Evolutionary conservation across 768 basidiomycete genomes (phyloP).

Genomic region (Suillus tomentosus): DNA sequence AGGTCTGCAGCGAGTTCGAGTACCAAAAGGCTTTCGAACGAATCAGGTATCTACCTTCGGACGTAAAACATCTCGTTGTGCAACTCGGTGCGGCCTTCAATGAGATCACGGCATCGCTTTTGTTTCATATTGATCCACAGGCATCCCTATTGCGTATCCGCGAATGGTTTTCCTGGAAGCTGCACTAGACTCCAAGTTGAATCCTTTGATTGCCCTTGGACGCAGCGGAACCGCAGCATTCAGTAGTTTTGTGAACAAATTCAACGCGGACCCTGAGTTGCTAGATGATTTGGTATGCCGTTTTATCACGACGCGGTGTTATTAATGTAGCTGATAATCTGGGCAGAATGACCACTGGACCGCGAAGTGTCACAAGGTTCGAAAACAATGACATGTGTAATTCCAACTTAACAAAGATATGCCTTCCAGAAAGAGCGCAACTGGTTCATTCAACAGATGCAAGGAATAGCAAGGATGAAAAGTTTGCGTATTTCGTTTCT

Average conservation of each 20-base stretch:
- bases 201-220: slow-evolving; percentile 80
- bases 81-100: slow-evolving; percentile 58
- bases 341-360: slow-evolving; percentile 91
- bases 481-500: slow-evolving; percentile 80
- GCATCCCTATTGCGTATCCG: slow-evolving; percentile 88
- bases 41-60: slow-evolving; percentile 57
- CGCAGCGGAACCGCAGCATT: slow-evolving; percentile 66
- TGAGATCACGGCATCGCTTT: slow-evolving; percentile 3
- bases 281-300: slow-evolving; percentile 81
- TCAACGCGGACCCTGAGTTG: slow-evolving; percentile 90
- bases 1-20: slow-evolving; percentile 73
- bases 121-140: slow-evolving; percentile 32
- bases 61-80: slow-evolving; percentile 81
- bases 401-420: slow-evolving; percentile 7
- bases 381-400: slow-evolving; percentile 3
- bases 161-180: slow-evolving; percentile 88
- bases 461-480: slow-evolving; percentile 64
- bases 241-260: slow-evolving; percentile 84
- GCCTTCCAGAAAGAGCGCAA: slow-evolving; percentile 81
- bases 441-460: slow-evolving; percentile 79
- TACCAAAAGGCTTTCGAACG: slow-evolving; percentile 75
- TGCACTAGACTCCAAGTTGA: slow-evolving; percentile 77
- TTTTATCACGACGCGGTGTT: slow-evolving; percentile 7
- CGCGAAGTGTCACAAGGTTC: slow-evolving; percentile 73
- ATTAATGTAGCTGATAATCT: background rate